Conservation (phyloP, 1,284 basidiomycete species). For the Cutaneotrichosporon cutaneum region DNA sequence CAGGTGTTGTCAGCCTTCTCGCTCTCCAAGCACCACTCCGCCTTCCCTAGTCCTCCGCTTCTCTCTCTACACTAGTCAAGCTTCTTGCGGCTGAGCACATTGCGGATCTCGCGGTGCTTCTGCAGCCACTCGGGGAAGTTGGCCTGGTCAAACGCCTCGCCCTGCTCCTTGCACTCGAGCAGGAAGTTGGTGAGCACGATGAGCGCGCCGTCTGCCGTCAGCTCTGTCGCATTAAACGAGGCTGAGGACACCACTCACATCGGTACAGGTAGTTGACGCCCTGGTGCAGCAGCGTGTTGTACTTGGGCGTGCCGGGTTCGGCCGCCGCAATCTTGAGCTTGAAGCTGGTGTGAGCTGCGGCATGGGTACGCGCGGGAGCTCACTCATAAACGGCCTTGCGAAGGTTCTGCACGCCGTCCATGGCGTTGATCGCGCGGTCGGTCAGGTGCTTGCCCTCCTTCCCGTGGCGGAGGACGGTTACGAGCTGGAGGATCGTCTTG, state of each 20-base stretch:
- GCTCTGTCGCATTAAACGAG: background rate
- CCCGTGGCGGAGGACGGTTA: slow-evolving; percentile 47
- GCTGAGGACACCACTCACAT: too few relatives aligned
- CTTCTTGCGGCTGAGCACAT: slow-evolving; percentile 68
- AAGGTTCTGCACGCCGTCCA: slow-evolving; percentile 89
- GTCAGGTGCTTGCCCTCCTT: slow-evolving; percentile 83
- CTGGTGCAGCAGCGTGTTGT: slow-evolving; percentile 68
- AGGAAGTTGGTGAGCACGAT: slow-evolving; percentile 96
- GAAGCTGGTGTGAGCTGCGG: slow-evolving; percentile 60
- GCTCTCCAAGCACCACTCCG: background rate
- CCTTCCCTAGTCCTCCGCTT: background rate
- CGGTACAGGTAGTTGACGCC: slow-evolving; percentile 79
- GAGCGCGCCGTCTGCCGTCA: slow-evolving; percentile 71
- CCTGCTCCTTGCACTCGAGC: slow-evolving; percentile 65
- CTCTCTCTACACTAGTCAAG: slow-evolving; percentile 60
- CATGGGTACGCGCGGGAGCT: slow-evolving; percentile 30
- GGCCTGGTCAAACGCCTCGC: slow-evolving; percentile 51
- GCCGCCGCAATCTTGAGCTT: slow-evolving; percentile 84
- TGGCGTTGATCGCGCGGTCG: slow-evolving; percentile 82
- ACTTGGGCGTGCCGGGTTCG: slow-evolving; percentile 73
- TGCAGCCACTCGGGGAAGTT: slow-evolving; percentile 77
- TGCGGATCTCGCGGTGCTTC: slow-evolving; percentile 79
- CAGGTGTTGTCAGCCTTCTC: background rate
- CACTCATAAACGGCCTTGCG: slow-evolving; percentile 89
- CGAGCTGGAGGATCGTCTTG: slow-evolving; percentile 89